Evolutionary conservation across 2,329 filamentous ascomycete genomes (phyloP).

Genomic region (Botryosphaeria dothidea): DNA sequence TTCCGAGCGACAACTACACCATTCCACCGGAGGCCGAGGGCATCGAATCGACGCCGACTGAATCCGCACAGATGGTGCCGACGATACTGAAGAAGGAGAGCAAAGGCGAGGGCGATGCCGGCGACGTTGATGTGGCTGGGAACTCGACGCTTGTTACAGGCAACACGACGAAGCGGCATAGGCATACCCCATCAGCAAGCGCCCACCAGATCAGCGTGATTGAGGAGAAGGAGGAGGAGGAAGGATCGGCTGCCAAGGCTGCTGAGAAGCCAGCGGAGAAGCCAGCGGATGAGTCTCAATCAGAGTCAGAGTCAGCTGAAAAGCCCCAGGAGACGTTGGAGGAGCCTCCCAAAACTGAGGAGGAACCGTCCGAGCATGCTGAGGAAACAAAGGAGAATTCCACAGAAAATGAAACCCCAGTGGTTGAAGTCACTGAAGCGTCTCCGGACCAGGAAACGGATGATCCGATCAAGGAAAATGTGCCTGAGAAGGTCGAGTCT

Average conservation of each 20-base stretch:
- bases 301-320: conserved; percentile 26
- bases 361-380: conserved; percentile 15
- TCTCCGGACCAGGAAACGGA: not conserved
- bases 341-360: conserved; percentile 6
- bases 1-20: conserved; percentile 94
- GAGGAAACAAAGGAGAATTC: not conserved
- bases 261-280: conserved; percentile 26
- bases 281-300: conserved; percentile 23
- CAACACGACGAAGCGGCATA: conserved; percentile 79
- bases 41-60: conserved; percentile 52
- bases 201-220: conserved; percentile 73
- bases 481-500: conserved; percentile 8
- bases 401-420: not conserved
- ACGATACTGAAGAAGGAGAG: conserved; percentile 39
- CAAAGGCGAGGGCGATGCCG: conserved; percentile 22
- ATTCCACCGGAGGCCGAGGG: conserved; percentile 92
- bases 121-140: conserved; percentile 28
- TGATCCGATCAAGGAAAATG: not conserved
- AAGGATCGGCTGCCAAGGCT: conserved; percentile 24
- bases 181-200: conserved; percentile 77
- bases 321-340: conserved; percentile 25
- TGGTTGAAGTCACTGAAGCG: not conserved
- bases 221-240: conserved; percentile 78
- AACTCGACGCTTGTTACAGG: conserved; percentile 53
- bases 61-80: conserved; percentile 25